A percentile compares a stretch with the other conserved stretches of the same genome.
These are phyloP conservation scores for Lentinula boryana DNA, from an alignment of 768 basidiomycete genomes.

Conservation along the genomic window DNA sequence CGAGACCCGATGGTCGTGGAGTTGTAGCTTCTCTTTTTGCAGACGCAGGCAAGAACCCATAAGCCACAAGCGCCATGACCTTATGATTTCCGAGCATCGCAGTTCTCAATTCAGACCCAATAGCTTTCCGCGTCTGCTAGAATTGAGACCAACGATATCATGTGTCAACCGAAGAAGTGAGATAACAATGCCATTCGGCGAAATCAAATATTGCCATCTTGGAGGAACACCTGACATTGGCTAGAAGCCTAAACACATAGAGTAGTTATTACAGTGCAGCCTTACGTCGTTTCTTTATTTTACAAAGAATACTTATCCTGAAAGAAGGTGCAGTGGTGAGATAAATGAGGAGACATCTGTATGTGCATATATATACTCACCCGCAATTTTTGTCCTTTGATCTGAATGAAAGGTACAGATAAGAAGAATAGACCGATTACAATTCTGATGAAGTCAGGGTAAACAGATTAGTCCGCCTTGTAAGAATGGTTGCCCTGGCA, in stretches of 20 bases:
- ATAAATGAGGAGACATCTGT: neutral
- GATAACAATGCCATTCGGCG: neutral
- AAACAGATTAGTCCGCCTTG: neutral
- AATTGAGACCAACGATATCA: neutral
- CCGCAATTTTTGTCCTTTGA: constrained; percentile 39
- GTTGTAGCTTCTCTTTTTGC: neutral
- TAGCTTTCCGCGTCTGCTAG: neutral
- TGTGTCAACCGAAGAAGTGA: neutral
- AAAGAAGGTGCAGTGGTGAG: neutral
- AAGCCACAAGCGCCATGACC: neutral
- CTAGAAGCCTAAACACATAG: neutral
- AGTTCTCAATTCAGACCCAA: no score
- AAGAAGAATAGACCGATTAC: constrained; percentile 46
- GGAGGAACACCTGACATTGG: no score
- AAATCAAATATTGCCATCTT: no score
- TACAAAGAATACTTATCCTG: constrained; percentile 7
- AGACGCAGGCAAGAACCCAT: neutral
- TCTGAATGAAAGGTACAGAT: constrained; percentile 44
- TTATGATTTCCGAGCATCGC: neutral
- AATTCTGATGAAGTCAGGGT: constrained; percentile 25
- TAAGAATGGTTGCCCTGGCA: constrained; percentile 6
- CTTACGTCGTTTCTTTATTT: neutral
- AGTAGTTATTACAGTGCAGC: neutral
- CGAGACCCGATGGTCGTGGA: neutral
- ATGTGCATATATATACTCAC: constrained; percentile 22